phyloP scores from a whole-genome alignment of 176 grass and related monocot species.

The Aegilops tauschii region DNA sequence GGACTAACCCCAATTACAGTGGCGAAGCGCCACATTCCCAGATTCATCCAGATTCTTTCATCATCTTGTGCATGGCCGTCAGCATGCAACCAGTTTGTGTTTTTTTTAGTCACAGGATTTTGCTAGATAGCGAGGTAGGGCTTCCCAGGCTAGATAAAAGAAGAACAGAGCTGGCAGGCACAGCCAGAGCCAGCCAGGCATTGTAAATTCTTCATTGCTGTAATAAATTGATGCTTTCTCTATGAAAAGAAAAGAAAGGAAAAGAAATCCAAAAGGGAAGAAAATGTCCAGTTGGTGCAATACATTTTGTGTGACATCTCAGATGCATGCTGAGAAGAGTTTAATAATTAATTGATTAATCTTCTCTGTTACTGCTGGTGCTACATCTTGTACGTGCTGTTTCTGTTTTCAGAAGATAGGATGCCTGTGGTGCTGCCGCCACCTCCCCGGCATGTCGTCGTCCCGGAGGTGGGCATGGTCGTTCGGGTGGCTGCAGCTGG shows the following conservation, averaged over 20 bases:
- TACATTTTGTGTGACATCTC: not conserved
- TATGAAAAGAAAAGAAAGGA: not conserved
- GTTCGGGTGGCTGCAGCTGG: not conserved
- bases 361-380: not conserved
- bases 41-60: constrained; percentile 31
- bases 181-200: not conserved
- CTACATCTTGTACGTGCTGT: not conserved
- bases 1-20: constrained; percentile 33
- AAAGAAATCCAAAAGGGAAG: not conserved
- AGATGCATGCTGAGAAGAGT: not conserved
- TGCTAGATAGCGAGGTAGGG: not conserved
- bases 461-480: too few species aligned
- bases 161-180: not conserved
- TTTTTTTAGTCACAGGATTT: not conserved
- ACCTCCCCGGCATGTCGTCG: not conserved
- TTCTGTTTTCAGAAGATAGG: constrained; percentile 30
- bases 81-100: not conserved
- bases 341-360: not conserved
- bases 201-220: constrained; percentile 28
- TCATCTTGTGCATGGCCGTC: constrained; percentile 17
- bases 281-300: not conserved
- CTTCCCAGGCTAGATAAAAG: not conserved
- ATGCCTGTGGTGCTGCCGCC: constrained; percentile 20
- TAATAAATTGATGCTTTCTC: not conserved
- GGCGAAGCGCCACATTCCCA: constrained; percentile 31